Percentiles rank a stretch among this genome's conserved stretches.
These are phyloP conservation scores for Cladophialophora carrionii DNA, from an alignment of 2,329 filamentous ascomycete species.

Conservation along the genomic window DNA sequence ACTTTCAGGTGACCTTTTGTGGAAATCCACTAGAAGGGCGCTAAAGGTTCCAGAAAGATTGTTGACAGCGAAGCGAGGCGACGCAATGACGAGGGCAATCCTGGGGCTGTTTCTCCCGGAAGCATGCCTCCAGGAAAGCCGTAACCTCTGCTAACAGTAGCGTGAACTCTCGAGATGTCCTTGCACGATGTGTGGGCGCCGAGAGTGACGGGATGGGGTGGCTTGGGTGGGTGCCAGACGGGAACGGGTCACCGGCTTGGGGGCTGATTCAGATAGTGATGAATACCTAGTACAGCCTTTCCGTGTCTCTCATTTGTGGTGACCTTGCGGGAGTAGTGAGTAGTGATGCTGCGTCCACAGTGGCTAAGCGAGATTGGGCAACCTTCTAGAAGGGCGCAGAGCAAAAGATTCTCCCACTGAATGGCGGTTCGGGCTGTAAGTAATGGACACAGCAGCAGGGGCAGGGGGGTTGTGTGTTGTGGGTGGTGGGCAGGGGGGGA, in stretches of 20 bases:
- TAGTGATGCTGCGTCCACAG: not conserved
- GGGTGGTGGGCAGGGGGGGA: no score
- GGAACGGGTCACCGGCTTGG: not conserved
- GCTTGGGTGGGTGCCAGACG: not conserved
- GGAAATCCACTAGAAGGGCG: conserved; percentile 11
- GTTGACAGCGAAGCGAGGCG: not conserved
- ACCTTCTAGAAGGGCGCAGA: conserved; percentile 11
- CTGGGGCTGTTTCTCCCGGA: conserved; percentile 2
- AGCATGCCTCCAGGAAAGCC: not conserved
- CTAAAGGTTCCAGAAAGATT: conserved; percentile 4
- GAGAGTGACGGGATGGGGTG: not conserved
- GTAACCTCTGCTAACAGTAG: not conserved
- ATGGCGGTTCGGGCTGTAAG: not conserved
- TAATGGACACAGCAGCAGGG: conserved; percentile 2
- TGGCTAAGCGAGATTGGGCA: conserved; percentile 10
- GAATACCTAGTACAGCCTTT: not conserved
- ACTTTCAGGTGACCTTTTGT: not conserved
- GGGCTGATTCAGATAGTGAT: conserved; percentile 2
- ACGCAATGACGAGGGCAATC: not conserved
- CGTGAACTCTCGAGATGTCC: conserved; percentile 2
- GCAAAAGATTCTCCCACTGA: not conserved
- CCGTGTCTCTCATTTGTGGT: not conserved
- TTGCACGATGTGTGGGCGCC: not conserved
- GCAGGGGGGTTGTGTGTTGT: not conserved
- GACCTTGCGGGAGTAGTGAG: not conserved